Base-by-base conservation (phyloP, 257 asterid genomes). In the Plantago major region DNA sequence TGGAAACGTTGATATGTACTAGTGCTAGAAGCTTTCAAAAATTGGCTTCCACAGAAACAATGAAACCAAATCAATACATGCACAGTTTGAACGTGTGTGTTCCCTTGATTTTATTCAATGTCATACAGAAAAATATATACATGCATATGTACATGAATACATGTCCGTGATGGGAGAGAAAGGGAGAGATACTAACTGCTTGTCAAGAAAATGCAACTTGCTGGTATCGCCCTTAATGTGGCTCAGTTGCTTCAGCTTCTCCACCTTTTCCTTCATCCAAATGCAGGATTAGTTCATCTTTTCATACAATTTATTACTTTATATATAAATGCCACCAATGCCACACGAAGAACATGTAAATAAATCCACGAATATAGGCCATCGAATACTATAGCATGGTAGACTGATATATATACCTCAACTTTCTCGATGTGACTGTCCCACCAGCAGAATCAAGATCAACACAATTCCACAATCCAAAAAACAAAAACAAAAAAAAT, bases 141-240 rank as follows among this genome's bases (percentile, higher is more conserved):
- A 11, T 11, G 30, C 11, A 37, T 6, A 53, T 10, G 16, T 13
- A 56, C 33, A 46, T 15, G 14, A 0, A 46, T 0, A 19, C 18
- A 30, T 37, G 22, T 22, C 7, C 15, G 6, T 2, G 7, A 11
- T 46, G 1, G 46, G 3, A 55, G 40, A 54, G 62, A 51, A 61
- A 46, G 48, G 17, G 58, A 69, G 64, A 66, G 42, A 65, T 28
- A 49, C 70, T 46, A 40, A 86, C 95, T 80, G 86, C 42, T 78
- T 75, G 17, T 86, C 79, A 10, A 86, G 87, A 64, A 15, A 73
- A 5, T 66, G 78, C 0, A 78, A 30, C 74, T 84, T 84, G 80
- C 72, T 75, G n/a, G 26, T n/a, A 0, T 87, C 83, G 40, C 81
- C 78, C 30, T 42, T 67, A n/a, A 78, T 71, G 46, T 82, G 78